Evolutionary conservation across 1,284 basidiomycete genomes (phyloP).

Genomic region (Marasmius fiardii): DNA sequence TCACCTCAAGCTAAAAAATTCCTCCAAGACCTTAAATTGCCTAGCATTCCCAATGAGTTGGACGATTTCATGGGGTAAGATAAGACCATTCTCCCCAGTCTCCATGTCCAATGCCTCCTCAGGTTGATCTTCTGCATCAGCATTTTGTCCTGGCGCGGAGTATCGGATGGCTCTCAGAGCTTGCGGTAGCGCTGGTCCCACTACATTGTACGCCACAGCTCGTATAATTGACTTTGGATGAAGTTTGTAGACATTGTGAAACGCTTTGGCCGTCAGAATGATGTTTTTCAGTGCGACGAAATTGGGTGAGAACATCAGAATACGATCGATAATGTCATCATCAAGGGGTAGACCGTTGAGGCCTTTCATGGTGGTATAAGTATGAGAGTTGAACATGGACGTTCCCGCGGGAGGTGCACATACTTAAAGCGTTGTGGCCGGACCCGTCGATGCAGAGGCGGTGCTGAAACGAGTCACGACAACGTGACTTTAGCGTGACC

Average conservation of each 20-base stretch:
- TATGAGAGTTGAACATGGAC: no score
- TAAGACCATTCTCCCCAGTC: background rate
- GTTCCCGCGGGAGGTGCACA: no score
- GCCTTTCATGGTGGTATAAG: background rate
- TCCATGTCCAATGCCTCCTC: background rate
- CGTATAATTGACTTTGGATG: slow-evolving; percentile 29
- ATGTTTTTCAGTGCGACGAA: slow-evolving; percentile 24
- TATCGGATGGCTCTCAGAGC: slow-evolving; percentile 26
- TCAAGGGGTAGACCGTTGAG: slow-evolving; percentile 2
- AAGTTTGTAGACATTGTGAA: slow-evolving; percentile 29
- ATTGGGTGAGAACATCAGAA: slow-evolving; percentile 27
- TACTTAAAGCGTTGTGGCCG: no score
- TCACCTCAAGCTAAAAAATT: slow-evolving; percentile 35
- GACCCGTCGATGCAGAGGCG: no score
- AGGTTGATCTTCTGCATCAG: background rate
- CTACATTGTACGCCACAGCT: slow-evolving; percentile 30
- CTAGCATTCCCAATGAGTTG: slow-evolving; percentile 19
- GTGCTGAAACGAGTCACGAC: no score
- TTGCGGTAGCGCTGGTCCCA: slow-evolving; percentile 28
- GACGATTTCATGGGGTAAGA: slow-evolving; percentile 6
- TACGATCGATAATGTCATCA: slow-evolving; percentile 27
- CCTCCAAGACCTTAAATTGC: slow-evolving; percentile 24
- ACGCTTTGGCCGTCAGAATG: slow-evolving; percentile 26
- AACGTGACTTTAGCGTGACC: no score
- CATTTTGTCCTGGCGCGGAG: slow-evolving; percentile 12